Evolutionary conservation across 139 green algal species (phyloP).

Genomic region (Chlamydomonas sp.): DNA sequence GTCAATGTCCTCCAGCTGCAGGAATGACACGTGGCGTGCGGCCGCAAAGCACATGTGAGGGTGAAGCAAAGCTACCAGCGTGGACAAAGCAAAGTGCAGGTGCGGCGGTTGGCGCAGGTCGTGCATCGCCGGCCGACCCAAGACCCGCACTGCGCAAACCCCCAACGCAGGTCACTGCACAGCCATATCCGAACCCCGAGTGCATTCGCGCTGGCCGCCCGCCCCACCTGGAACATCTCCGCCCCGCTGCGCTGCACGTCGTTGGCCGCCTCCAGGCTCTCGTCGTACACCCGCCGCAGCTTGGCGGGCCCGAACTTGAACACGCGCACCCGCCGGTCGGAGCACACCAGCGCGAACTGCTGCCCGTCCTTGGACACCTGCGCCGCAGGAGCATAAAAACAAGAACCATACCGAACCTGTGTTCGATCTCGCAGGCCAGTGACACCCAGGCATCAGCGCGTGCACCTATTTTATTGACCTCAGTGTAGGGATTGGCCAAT

Average conservation of each 20-base stretch:
- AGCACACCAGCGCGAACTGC: constrained; percentile 81
- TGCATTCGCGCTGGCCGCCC: not conserved
- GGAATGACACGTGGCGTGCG: not conserved
- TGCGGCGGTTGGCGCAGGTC: not conserved
- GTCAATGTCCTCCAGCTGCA: constrained; percentile 88
- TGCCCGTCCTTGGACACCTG: constrained; percentile 82
- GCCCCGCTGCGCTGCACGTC: constrained; percentile 80
- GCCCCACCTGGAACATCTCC: constrained; percentile 25
- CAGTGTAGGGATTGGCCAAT: not conserved
- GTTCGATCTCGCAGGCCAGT: too few relatives aligned
- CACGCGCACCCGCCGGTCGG: constrained; percentile 88
- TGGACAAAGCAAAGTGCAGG: not conserved
- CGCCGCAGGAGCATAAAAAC: not conserved
- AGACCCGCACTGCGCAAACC: not conserved
- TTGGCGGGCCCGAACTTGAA: constrained; percentile 91
- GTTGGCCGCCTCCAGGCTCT: constrained; percentile 79
- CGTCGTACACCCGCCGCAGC: constrained; percentile 87
- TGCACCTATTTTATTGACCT: too few relatives aligned
- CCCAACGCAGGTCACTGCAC: too few relatives aligned
- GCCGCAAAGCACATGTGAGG: not conserved
- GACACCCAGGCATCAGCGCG: not conserved
- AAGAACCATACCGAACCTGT: too few relatives aligned
- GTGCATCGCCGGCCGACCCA: too few relatives aligned
- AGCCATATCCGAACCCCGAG: too few relatives aligned
- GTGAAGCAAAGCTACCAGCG: not conserved